These are phyloP conservation scores for Flueggea neowawraea DNA, from an alignment of 441 rosid species.

Conservation along the genomic window DNA sequence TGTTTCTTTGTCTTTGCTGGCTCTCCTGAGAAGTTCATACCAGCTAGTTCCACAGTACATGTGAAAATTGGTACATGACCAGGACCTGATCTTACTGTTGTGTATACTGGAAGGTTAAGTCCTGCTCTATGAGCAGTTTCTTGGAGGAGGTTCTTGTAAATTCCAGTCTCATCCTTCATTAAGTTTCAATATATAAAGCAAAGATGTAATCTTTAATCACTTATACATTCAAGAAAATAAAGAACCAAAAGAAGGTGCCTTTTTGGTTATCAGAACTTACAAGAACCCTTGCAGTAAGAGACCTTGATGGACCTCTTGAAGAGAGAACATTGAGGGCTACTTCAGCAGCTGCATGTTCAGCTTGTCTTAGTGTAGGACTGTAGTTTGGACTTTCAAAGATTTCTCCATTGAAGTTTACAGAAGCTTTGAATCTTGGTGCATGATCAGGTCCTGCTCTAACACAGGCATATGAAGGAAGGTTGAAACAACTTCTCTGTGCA, in stretches of 20 bases:
- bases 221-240: too few relatives aligned
- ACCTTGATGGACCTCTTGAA: conserved; percentile 58
- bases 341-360: conserved; percentile 81
- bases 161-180: conserved; percentile 77
- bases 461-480: conserved; percentile 70
- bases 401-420: conserved; percentile 80
- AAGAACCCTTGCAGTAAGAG: conserved; percentile 65
- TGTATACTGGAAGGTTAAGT: conserved; percentile 62
- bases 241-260: too few relatives aligned
- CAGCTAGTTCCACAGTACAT: conserved; percentile 70
- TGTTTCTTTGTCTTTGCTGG: conserved; percentile 79
- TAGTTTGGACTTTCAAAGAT: conserved; percentile 61
- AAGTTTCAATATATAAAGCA: neutral
- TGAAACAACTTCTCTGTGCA: conserved; percentile 90
- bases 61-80: conserved; percentile 71
- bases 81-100: conserved; percentile 79
- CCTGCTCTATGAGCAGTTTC: conserved; percentile 86
- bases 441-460: conserved; percentile 89
- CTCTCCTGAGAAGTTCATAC: conserved; percentile 63
- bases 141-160: conserved; percentile 77
- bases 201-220: too few relatives aligned
- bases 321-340: conserved; percentile 60
- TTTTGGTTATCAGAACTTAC: conserved; percentile 30
- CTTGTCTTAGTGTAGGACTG: conserved; percentile 69
- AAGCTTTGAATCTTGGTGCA: conserved; percentile 83